These are phyloP conservation scores for Uronychia setigera DNA, from an alignment of 73 alveolate species.

Conservation along the genomic window DNA sequence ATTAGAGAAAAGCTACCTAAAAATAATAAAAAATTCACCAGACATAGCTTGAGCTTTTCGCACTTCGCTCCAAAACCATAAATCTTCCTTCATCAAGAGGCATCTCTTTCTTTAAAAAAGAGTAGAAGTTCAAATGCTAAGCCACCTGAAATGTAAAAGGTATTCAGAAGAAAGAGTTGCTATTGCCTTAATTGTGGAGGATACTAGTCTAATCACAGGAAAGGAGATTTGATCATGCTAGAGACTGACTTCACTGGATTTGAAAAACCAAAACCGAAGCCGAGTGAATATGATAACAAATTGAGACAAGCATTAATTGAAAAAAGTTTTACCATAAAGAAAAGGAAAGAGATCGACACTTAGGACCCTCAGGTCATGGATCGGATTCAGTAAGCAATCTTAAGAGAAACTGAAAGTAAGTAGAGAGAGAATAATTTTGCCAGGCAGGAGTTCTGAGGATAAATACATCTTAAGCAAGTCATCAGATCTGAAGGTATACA, in stretches of 20 bases:
- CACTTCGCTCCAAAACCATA: too few species aligned
- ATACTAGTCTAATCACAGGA: not conserved
- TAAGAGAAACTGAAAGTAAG: too few species aligned
- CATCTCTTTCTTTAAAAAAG: not conserved
- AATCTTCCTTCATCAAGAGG: too few species aligned
- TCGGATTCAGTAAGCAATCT: too few species aligned
- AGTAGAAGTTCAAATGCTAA: not conserved
- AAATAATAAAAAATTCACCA: too few species aligned
- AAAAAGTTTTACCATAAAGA: not conserved
- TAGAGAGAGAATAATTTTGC: too few species aligned
- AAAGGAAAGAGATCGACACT: too few species aligned
- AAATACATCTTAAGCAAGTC: not conserved
- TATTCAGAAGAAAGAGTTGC: not conserved
- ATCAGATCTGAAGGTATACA: not conserved
- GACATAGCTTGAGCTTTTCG: not conserved
- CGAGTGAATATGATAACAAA: not conserved
- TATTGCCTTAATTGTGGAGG: not conserved
- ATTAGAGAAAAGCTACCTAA: too few species aligned
- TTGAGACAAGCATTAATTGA: not conserved
- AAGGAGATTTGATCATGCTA: not conserved
- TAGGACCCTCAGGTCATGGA: too few species aligned
- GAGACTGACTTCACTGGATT: constrained; percentile 3
- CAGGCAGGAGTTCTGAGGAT: not conserved
- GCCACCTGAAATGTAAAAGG: not conserved
- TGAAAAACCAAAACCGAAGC: not conserved